Evolutionary conservation across 2,329 filamentous ascomycete species (phyloP), one percentile per base, ranked within the genome.

Genomic region (Aspergillus jensenii): DNA sequence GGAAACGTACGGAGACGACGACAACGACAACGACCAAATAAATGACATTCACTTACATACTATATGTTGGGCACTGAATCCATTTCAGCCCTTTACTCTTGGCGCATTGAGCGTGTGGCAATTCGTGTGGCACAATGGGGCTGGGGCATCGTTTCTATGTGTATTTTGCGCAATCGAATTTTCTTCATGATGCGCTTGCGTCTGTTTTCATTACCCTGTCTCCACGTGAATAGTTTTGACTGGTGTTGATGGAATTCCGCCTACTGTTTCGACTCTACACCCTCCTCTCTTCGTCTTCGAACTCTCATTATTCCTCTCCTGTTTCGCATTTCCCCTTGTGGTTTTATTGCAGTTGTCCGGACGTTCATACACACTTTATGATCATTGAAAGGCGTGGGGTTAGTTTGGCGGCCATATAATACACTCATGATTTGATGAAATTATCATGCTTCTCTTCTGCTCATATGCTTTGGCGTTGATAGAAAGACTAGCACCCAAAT

Each of bases 111-210:
- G 65, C 65, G 68, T 66, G 62, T 65, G 64, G 59, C 60, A 53
- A 70, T 67, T 62, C 65, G 65, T 65, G 63, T 67, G 61, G 65
- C 60, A 62, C 66, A 62, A 69, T 60, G 61, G 58, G 63, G 59
- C 61, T 63, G 51, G 56, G 52, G 55, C 23, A 58, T 58, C 52
- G 58, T 54, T 65, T 58, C 59, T 62, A 52, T 65, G 62, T 65
- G 58, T 59, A 43, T 66, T 58, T 62, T 65, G 55, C 59, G 57
- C 67, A 62, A 66, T 62, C 67, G 65, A 65, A 70, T 58, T 67
- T 62, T 67, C 61, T 59, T 44, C 87, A 72, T 81, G 79, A 83
- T 15, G 62, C 61, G 65, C 63, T 65, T 67, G 37, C 58, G 54
- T 59, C 51, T 62, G 15, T 61, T 64, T 55, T 52, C 35, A 37